phyloP scores from a whole-genome alignment of 352 stramenopile species.

The Globisporangium paroecandrum region DNA sequence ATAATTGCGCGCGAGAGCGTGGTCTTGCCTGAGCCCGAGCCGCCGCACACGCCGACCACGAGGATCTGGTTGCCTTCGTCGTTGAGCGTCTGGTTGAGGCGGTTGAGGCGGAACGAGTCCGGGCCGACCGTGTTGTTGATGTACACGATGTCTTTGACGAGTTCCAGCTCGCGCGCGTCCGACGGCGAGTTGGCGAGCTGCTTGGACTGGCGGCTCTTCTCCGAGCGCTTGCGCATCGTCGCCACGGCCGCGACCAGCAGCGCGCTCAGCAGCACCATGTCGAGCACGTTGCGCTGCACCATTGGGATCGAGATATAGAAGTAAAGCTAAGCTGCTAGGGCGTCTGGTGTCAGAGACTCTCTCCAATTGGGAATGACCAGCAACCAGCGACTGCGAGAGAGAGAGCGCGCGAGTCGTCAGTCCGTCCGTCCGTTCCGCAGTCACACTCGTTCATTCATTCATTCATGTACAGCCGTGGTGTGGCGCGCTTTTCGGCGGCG shows the following conservation, averaged over 20 bases:
- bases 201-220: slow-evolving; percentile 37
- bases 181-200: slow-evolving; percentile 42
- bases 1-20: slow-evolving; percentile 90
- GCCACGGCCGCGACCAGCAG: slow-evolving; percentile 46
- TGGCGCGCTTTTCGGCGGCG: neutral
- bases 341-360: neutral
- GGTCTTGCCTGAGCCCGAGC: slow-evolving; percentile 90
- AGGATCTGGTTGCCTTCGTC: slow-evolving; percentile 72
- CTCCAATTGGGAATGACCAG: neutral
- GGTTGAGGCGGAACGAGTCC: slow-evolving; percentile 41
- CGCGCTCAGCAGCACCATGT: slow-evolving; percentile 41
- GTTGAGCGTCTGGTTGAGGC: slow-evolving; percentile 32
- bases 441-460: neutral
- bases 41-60: slow-evolving; percentile 90
- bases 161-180: slow-evolving; percentile 62
- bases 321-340: neutral
- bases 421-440: neutral
- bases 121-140: slow-evolving; percentile 70
- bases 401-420: neutral
- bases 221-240: slow-evolving; percentile 43
- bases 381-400: neutral
- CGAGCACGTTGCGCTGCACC: slow-evolving; percentile 36
- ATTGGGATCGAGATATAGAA: slow-evolving; percentile 17
- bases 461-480: neutral
- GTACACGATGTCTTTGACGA: slow-evolving; percentile 85